These are phyloP conservation scores for Lathyrus aphaca DNA, from an alignment of 306 rosid species.

Conservation along the genomic window DNA sequence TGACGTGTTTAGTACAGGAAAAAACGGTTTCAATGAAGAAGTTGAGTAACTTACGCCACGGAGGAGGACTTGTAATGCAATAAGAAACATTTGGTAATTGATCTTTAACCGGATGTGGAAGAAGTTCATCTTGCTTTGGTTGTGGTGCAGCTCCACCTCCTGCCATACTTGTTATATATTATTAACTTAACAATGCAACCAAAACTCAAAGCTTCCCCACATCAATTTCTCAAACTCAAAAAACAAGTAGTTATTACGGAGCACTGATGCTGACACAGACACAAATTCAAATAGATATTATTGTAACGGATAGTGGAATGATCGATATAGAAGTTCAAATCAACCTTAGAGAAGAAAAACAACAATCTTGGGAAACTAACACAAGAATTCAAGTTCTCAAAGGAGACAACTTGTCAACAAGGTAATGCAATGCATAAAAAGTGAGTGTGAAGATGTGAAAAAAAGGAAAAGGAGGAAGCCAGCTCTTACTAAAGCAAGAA, in stretches of 20 bases:
- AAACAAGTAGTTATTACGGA: conserved; percentile 15
- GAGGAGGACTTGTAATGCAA: conserved; percentile 99
- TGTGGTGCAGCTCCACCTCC: conserved; percentile 76
- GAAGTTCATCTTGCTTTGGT: conserved; percentile 86
- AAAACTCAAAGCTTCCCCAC: conserved; percentile 16
- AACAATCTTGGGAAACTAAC: conserved; percentile 34
- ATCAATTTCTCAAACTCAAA: conserved; percentile 41
- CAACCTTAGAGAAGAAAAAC: neutral
- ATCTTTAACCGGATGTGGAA: conserved; percentile 89
- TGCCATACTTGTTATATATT: conserved; percentile 50
- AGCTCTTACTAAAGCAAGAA: conserved; percentile 53
- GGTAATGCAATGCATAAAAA: conserved; percentile 53
- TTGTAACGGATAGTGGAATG: neutral
- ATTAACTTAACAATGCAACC: conserved; percentile 19
- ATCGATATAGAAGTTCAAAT: neutral
- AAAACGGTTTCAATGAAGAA: conserved; percentile 11
- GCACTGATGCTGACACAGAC: conserved; percentile 32
- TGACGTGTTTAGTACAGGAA: neutral
- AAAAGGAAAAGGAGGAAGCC: conserved; percentile 48
- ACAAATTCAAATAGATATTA: neutral
- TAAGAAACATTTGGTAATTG: conserved; percentile 81
- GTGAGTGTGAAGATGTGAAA: conserved; percentile 62
- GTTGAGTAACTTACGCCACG: conserved; percentile 80
- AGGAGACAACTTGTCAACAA: conserved; percentile 44
- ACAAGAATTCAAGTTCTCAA: conserved; percentile 23